Evolutionary conservation across 345 rosid genomes (phyloP).

Genomic region (Gossypium arboreum): DNA sequence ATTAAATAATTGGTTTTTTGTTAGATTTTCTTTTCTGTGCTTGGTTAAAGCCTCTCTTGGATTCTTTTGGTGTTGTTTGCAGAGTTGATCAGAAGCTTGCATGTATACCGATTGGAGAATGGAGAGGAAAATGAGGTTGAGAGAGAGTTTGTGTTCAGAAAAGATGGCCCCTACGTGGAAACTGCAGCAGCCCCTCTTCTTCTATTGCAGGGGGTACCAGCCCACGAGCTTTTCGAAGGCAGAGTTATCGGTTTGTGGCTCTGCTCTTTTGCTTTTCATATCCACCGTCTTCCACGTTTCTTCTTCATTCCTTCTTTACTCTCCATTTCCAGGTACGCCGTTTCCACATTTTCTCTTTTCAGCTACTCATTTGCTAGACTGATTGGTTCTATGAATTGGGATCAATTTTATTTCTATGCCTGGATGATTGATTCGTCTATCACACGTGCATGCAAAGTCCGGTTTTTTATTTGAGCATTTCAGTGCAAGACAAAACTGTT

Average conservation of each 20-base stretch:
- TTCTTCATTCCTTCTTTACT: constrained; percentile 35
- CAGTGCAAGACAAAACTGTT: not conserved
- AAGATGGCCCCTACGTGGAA: constrained; percentile 26
- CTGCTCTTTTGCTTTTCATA: constrained; percentile 33
- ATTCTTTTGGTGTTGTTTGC: constrained; percentile 6
- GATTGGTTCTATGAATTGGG: not conserved
- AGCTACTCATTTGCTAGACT: not conserved
- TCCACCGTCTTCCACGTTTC: constrained; percentile 15
- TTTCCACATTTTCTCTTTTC: not conserved
- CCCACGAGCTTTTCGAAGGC: constrained; percentile 28
- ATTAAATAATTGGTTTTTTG: not conserved
- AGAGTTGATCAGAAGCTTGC: constrained; percentile 45
- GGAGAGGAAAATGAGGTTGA: constrained; percentile 25
- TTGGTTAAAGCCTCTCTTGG: not conserved
- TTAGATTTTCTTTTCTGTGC: not conserved
- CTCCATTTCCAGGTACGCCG: constrained; percentile 29
- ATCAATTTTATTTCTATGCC: not conserved
- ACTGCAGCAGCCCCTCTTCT: constrained; percentile 26
- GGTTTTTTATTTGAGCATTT: not conserved
- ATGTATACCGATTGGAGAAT: constrained; percentile 33
- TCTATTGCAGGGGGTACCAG: constrained; percentile 14
- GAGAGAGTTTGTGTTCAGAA: constrained; percentile 33
- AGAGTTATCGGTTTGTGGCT: constrained; percentile 28
- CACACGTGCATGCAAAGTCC: not conserved
- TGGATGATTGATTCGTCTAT: not conserved